Evolutionary conservation across 2,329 filamentous ascomycete genomes (phyloP), one percentile per base, ranked within the genome.

Genomic region (Exophiala xenobiotica): DNA sequence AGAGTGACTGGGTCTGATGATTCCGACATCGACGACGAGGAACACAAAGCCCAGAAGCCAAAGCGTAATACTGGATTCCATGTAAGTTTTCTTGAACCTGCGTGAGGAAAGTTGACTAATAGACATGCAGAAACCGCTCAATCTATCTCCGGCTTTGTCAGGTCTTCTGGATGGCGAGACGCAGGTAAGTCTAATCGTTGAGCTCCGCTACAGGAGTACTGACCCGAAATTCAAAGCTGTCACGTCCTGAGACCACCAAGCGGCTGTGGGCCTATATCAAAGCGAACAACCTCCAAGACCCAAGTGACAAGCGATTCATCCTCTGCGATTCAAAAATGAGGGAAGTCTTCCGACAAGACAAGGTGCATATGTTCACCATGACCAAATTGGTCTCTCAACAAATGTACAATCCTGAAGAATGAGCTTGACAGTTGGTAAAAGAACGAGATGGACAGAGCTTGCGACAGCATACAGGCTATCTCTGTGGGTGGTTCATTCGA

Each of bases 311-410:
- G 69, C 87, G 93, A 18, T 90, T 96, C 62, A 99, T 99, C 58
- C 76, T 83, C 22, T 99, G 93, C 72, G 93, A 99, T 70, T 89
- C 95, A 19, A 84, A 83, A 61, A 87, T 99, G 86, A 85, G 88
- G 54, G 87, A 87, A 5, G 87, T 99, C 6, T 99, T 99, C 75
- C 95, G 95, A 70, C 81, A 87, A 65, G 83, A 90, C 64, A 88
- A 82, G 64, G 87, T 99, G 43, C 90, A 97, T 71, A 99, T 99
- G 93, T 99, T 99, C 71, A 91, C 90, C 61, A 97, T 99, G 92
- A 97, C 96, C 77, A 96, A 96, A 76, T 82, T 96, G 12, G 82
- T 97, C 8, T 90, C 88, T 57, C 85, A 87, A 67, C 92, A 97
- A 65, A 77, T 97, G 31, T 96, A 95, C 66, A 88, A 87, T 2